Conservation (phyloP, 768 basidiomycete genomes). For the Lactarius hatsudake region DNA sequence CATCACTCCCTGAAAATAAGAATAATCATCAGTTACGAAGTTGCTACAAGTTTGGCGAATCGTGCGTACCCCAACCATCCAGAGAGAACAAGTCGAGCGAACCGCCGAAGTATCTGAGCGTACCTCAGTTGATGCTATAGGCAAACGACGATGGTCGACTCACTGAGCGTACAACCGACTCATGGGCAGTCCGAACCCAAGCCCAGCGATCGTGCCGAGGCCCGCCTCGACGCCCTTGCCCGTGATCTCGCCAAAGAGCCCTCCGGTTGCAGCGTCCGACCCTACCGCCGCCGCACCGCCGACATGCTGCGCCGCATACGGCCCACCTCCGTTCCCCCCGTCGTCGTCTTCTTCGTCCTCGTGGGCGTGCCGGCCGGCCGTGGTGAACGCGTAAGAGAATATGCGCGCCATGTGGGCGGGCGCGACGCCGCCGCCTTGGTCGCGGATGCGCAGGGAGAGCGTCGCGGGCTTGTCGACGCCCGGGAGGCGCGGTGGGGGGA, state of each 20-base stretch:
- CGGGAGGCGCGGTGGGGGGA: constrained; percentile 42
- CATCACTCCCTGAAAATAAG: constrained; percentile 44
- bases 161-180: constrained; percentile 68
- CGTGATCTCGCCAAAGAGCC: constrained; percentile 75
- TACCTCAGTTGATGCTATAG: constrained; percentile 19
- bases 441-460: constrained; percentile 76
- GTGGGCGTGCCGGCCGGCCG: constrained; percentile 54
- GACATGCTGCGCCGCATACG: constrained; percentile 77
- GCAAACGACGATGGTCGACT: constrained; percentile 21
- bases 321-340: constrained; percentile 48
- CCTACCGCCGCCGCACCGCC: constrained; percentile 66
- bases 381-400: constrained; percentile 92
- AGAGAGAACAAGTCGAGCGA: constrained; percentile 77
- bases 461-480: constrained; percentile 40
- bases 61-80: constrained; percentile 73
- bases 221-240: constrained; percentile 74
- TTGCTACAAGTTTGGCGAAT: not conserved
- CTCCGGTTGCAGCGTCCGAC: constrained; percentile 36
- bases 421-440: constrained; percentile 83
- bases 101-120: constrained; percentile 76
- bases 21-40: constrained; percentile 12
- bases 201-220: constrained; percentile 84
- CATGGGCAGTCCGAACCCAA: constrained; percentile 87
- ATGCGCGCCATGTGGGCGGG: constrained; percentile 71
- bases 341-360: constrained; percentile 38